Evolutionary conservation across 768 basidiomycete genomes (phyloP).

Genomic region (Auricularia auricula-judae): DNA sequence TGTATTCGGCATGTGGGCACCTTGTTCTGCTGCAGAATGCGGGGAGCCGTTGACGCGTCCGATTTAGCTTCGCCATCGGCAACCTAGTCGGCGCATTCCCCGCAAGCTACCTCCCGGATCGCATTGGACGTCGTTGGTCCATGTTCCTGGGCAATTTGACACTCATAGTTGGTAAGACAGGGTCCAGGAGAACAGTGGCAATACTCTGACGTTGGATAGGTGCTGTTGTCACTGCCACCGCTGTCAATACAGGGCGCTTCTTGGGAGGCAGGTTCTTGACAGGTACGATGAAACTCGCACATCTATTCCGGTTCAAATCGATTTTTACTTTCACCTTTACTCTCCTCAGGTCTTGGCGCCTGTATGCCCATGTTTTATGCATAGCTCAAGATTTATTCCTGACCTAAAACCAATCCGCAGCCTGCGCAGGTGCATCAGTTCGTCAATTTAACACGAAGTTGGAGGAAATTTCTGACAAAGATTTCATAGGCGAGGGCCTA

Average conservation of each 20-base stretch:
- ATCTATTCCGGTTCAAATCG: neutral
- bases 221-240: conserved; percentile 37
- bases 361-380: neutral
- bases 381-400: too few relatives aligned
- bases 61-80: neutral
- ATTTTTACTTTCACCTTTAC: neutral
- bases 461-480: too few relatives aligned
- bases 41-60: neutral
- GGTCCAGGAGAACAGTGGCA: too few relatives aligned
- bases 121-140: conserved; percentile 28
- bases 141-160: conserved; percentile 39
- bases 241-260: conserved; percentile 27
- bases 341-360: neutral
- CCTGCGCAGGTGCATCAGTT: too few relatives aligned
- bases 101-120: neutral
- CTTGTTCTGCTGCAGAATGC: too few relatives aligned
- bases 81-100: neutral
- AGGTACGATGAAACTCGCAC: too few relatives aligned
- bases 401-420: too few relatives aligned
- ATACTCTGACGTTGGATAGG: too few relatives aligned
- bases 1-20: conserved; percentile 38
- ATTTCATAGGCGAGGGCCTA: conserved; percentile 31
- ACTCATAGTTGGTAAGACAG: conserved; percentile 26
- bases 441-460: too few relatives aligned
- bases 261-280: conserved; percentile 44